phyloP scores from a whole-genome alignment of 371 early-diverging fungal species.

The Basidiobolus meristosporus region DNA sequence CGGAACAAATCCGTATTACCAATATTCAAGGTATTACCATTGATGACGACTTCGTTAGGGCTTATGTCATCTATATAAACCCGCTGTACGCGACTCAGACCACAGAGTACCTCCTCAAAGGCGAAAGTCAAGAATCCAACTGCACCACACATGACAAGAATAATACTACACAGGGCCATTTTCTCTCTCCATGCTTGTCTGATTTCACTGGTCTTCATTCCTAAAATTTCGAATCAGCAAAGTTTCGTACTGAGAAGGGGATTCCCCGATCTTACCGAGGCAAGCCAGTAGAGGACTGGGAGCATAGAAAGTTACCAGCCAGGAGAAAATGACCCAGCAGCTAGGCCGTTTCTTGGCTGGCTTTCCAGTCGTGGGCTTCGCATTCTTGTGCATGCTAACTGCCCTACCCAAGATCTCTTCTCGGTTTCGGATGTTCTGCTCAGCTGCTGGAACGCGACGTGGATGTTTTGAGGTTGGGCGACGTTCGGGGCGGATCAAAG shows the following conservation, averaged over 20 bases:
- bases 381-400: too few species aligned
- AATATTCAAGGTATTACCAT: slow-evolving; percentile 9
- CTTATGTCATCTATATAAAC: slow-evolving; percentile 5
- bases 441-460: too few species aligned
- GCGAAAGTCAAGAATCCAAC: slow-evolving; percentile 66
- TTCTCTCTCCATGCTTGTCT: slow-evolving; percentile 80
- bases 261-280: neutral
- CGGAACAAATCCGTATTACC: neutral
- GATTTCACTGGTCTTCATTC: slow-evolving; percentile 14
- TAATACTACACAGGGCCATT: slow-evolving; percentile 51
- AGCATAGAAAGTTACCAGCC: slow-evolving; percentile 2
- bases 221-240: slow-evolving; percentile 2
- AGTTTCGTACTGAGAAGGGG: neutral
- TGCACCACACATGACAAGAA: slow-evolving; percentile 37
- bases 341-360: neutral
- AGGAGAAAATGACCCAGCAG: slow-evolving; percentile 1
- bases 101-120: slow-evolving; percentile 32
- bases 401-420: too few species aligned
- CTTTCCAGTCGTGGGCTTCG: neutral
- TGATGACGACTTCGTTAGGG: slow-evolving; percentile 5
- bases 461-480: too few species aligned
- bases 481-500: slow-evolving; percentile 2
- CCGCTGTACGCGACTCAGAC: slow-evolving; percentile 5
- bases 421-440: too few species aligned
- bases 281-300: slow-evolving; percentile 1